Evolutionary conservation across 2,329 filamentous ascomycete species (phyloP).

Genomic region (Hypoxylon sp.): DNA sequence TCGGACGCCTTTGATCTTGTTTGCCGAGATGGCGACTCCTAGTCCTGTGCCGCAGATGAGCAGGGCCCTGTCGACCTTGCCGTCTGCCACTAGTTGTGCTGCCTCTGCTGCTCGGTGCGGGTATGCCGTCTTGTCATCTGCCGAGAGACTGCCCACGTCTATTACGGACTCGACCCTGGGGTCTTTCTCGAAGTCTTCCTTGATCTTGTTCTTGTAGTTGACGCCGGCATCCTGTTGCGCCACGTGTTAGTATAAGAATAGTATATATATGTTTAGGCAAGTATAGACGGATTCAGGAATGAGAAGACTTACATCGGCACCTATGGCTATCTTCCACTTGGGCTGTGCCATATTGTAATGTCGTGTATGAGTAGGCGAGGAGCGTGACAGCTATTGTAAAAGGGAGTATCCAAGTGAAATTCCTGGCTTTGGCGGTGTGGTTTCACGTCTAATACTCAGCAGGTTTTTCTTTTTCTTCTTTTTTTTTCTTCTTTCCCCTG

Average conservation of each 20-base stretch:
- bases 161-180: slow-evolving; percentile 74
- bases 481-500: no score
- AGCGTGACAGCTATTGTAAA: background rate
- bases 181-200: slow-evolving; percentile 76
- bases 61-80: slow-evolving; percentile 80
- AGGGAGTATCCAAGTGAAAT: background rate
- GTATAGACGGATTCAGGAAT: background rate
- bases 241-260: slow-evolving; percentile 16
- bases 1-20: slow-evolving; percentile 85
- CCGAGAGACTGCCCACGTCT: slow-evolving; percentile 78
- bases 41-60: slow-evolving; percentile 89
- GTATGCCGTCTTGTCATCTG: slow-evolving; percentile 82
- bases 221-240: slow-evolving; percentile 74
- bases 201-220: slow-evolving; percentile 83
- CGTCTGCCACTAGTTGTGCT: slow-evolving; percentile 70
- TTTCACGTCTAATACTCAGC: slow-evolving; percentile 9
- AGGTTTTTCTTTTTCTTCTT: no score
- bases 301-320: slow-evolving; percentile 63
- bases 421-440: slow-evolving; percentile 4
- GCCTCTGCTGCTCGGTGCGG: slow-evolving; percentile 82
- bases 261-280: background rate
- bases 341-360: slow-evolving; percentile 57
- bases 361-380: background rate
- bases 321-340: slow-evolving; percentile 66
- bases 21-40: slow-evolving; percentile 88